These are phyloP conservation scores for Plectosphaerella plurivora DNA, from an alignment of 2,329 filamentous ascomycete species.

Conservation along the genomic window DNA sequence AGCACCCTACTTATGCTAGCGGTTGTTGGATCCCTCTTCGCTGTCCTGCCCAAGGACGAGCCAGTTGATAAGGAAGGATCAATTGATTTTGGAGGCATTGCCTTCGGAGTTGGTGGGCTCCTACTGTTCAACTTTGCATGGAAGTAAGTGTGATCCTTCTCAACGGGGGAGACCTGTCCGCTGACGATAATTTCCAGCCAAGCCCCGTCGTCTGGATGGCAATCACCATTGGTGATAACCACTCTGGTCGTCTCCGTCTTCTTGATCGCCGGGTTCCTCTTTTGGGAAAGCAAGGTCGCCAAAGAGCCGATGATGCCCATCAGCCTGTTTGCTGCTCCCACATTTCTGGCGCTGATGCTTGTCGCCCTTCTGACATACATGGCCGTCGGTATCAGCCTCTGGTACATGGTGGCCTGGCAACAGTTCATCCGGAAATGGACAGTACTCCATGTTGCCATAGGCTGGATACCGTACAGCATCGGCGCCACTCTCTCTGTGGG, in stretches of 20 bases:
- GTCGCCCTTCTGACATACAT: conserved; percentile 42
- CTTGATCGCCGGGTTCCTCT: conserved; percentile 22
- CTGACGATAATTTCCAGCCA: conserved; percentile 18
- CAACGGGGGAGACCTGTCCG: conserved; percentile 13
- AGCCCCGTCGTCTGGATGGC: conserved; percentile 36
- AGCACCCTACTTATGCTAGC: too few species aligned
- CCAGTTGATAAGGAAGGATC: conserved; percentile 16
- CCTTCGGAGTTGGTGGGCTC: conserved; percentile 27
- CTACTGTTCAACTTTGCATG: conserved; percentile 46
- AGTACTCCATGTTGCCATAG: conserved; percentile 26
- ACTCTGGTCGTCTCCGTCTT: conserved; percentile 29
- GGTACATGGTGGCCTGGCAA: conserved; percentile 42
- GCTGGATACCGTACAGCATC: conserved; percentile 36
- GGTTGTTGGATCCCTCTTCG: too few species aligned
- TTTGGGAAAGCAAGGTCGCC: conserved; percentile 36
- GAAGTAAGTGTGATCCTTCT: conserved; percentile 32
- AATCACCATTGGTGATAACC: conserved; percentile 33
- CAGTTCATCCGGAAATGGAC: conserved; percentile 34
- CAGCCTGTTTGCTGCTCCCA: conserved; percentile 37
- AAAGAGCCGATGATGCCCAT: conserved; percentile 39
- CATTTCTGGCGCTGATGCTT: conserved; percentile 35
- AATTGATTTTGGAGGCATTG: conserved; percentile 12
- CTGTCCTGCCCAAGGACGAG: background rate
- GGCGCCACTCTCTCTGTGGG: conserved; percentile 31
- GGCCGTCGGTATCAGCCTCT: conserved; percentile 40